Evolutionary conservation across 148 eudicot genomes (phyloP).

Genomic region (Pouteria glomerata): DNA sequence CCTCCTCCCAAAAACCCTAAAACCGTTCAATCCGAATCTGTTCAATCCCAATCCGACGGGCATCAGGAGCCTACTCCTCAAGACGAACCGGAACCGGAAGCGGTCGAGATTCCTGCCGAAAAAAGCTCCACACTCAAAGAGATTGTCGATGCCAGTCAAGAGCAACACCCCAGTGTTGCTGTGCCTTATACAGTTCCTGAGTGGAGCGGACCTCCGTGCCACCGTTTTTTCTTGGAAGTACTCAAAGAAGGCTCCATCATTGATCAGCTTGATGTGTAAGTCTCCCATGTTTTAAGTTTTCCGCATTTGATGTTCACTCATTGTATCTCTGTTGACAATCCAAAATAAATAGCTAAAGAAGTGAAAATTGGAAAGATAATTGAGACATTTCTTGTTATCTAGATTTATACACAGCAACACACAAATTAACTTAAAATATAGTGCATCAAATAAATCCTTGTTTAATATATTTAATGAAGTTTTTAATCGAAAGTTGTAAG

Average conservation of each 20-base stretch:
- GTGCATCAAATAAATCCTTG: not conserved
- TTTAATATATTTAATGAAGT: not conserved
- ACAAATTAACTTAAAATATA: too few species aligned
- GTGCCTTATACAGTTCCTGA: constrained; percentile 70
- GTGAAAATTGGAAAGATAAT: not conserved
- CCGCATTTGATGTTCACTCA: not conserved
- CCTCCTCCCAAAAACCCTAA: constrained; percentile 47
- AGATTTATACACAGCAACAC: not conserved
- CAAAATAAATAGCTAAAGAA: too few species aligned
- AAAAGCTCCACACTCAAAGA: not conserved
- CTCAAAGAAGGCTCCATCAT: constrained; percentile 83
- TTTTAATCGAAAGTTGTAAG: not conserved
- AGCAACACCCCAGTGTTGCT: constrained; percentile 17
- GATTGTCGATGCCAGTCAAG: constrained; percentile 16
- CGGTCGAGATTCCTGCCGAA: not conserved
- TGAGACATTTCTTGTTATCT: not conserved
- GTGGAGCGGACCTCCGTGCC: constrained; percentile 77
- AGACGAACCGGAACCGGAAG: not conserved
- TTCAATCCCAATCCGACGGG: constrained; percentile 9
- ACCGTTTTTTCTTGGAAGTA: constrained; percentile 58
- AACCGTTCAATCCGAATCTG: too few species aligned
- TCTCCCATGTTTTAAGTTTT: not conserved
- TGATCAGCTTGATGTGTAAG: constrained; percentile 66
- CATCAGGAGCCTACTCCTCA: constrained; percentile 4
- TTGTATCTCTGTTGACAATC: too few species aligned